These are phyloP conservation scores for Hydnomerulius pinastri DNA, from an alignment of 768 basidiomycete genomes.

Conservation along the genomic window DNA sequence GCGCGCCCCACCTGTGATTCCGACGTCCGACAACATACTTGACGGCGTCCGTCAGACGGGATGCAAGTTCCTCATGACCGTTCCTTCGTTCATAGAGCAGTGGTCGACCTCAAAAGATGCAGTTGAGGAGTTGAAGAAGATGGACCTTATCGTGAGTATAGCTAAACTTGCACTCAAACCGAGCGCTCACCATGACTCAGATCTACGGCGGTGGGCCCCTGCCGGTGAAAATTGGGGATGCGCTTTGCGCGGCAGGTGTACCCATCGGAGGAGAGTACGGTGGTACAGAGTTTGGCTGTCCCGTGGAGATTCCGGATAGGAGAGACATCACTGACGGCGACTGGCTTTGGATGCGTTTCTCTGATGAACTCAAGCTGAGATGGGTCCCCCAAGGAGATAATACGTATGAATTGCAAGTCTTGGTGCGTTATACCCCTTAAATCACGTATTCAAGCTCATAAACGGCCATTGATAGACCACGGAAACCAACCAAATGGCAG, in stretches of 20 bases:
- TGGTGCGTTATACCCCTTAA: no score
- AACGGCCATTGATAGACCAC: no score
- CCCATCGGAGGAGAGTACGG: slow-evolving; percentile 14
- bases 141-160: slow-evolving; percentile 9
- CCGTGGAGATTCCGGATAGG: not conserved
- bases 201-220: slow-evolving; percentile 15
- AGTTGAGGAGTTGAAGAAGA: not conserved
- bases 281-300: slow-evolving; percentile 22
- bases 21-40: not conserved
- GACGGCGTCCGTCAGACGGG: not conserved
- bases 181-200: not conserved
- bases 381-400: slow-evolving; percentile 30
- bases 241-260: slow-evolving; percentile 19
- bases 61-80: not conserved
- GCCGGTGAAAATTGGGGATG: slow-evolving; percentile 13
- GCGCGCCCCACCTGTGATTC: not conserved
- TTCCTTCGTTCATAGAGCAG: slow-evolving; percentile 1
- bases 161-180: not conserved
- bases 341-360: slow-evolving; percentile 15
- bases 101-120: slow-evolving; percentile 3
- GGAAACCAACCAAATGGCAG: no score
- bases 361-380: slow-evolving; percentile 21
- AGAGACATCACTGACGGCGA: slow-evolving; percentile 14
- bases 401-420: slow-evolving; percentile 31
- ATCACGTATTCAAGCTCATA: no score